Percentiles rank a stretch among this genome's conserved stretches.
Conservation (phyloP, 163 green algal genomes). For the Chlorella variabilis region DNA sequence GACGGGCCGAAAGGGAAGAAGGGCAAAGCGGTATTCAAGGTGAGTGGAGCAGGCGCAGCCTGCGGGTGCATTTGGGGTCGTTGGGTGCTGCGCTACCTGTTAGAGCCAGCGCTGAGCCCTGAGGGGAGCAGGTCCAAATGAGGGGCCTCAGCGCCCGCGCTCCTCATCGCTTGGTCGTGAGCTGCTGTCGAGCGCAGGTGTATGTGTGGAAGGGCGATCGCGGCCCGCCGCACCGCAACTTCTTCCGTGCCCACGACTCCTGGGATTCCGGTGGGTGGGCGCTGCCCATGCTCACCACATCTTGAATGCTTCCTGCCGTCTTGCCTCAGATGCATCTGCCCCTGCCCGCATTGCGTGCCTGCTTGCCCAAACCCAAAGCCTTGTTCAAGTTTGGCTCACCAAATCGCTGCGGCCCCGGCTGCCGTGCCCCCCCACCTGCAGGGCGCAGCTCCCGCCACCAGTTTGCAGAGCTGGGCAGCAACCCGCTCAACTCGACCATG, state of each 20-base stretch:
- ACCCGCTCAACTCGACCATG: constrained; percentile 20
- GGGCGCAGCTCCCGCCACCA: neutral
- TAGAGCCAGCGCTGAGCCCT: no score
- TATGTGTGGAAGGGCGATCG: constrained; percentile 27
- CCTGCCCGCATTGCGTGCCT: neutral
- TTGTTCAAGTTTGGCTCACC: neutral
- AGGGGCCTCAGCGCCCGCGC: no score
- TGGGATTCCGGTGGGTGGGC: constrained; percentile 15
- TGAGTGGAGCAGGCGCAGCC: neutral
- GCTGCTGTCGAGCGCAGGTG: no score
- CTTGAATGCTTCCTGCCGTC: neutral
- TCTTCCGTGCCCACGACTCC: constrained; percentile 17
- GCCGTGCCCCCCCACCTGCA: neutral
- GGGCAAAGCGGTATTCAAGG: constrained; percentile 10
- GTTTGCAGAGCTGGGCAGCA: constrained; percentile 1
- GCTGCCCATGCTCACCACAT: no score
- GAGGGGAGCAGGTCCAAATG: no score
- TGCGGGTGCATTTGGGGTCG: neutral
- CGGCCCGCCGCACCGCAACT: neutral
- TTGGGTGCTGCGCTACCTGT: no score
- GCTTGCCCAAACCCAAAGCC: neutral
- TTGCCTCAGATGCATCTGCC: no score
- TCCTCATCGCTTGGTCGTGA: no score
- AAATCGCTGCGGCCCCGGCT: neutral
- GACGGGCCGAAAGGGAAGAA: neutral